Evolutionary conservation across 768 basidiomycete species (phyloP).

Genomic region (Trametes cinnabarina): DNA sequence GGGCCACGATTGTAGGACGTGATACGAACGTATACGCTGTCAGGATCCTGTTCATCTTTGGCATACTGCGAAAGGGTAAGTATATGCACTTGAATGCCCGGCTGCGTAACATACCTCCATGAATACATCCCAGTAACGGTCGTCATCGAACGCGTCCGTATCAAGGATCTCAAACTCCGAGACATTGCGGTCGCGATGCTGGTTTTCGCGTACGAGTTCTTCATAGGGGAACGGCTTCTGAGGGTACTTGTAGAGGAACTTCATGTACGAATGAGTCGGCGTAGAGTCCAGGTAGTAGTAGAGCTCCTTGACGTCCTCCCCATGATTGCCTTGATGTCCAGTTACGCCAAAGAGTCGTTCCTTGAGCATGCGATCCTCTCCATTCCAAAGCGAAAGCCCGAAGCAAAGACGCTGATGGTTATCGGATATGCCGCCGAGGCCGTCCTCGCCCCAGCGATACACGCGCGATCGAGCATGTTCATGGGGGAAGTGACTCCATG

Average conservation of each 20-base stretch:
- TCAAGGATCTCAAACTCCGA: conserved; percentile 93
- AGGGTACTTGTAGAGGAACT: conserved; percentile 98
- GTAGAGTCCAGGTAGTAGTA: conserved; percentile 99
- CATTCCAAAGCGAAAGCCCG: conserved; percentile 92
- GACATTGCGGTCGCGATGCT: conserved; percentile 78
- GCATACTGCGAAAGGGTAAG: conserved; percentile 65
- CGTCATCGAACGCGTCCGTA: conserved; percentile 86
- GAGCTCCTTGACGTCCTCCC: conserved; percentile 98
- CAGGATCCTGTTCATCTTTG: conserved; percentile 90
- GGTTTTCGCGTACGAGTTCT: conserved; percentile 83
- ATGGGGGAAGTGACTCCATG: conserved; percentile 94
- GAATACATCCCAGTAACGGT: conserved; percentile 98
- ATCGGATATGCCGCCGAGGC: conserved; percentile 95
- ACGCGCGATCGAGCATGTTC: conserved; percentile 90
- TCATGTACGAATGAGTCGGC: conserved; percentile 99
- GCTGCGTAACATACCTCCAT: conserved; percentile 69
- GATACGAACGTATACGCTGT: conserved; percentile 89
- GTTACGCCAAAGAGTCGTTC: conserved; percentile 96
- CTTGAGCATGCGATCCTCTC: conserved; percentile 89
- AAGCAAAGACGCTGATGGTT: conserved; percentile 95
- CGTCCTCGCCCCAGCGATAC: conserved; percentile 99
- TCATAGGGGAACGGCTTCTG: conserved; percentile 93
- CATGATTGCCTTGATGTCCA: conserved; percentile 97
- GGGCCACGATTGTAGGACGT: conserved; percentile 97
- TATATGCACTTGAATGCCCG: conserved; percentile 1